These are phyloP conservation scores for Cordyceps farinosa DNA, from an alignment of 2,329 filamentous ascomycete species.

Conservation along the genomic window DNA sequence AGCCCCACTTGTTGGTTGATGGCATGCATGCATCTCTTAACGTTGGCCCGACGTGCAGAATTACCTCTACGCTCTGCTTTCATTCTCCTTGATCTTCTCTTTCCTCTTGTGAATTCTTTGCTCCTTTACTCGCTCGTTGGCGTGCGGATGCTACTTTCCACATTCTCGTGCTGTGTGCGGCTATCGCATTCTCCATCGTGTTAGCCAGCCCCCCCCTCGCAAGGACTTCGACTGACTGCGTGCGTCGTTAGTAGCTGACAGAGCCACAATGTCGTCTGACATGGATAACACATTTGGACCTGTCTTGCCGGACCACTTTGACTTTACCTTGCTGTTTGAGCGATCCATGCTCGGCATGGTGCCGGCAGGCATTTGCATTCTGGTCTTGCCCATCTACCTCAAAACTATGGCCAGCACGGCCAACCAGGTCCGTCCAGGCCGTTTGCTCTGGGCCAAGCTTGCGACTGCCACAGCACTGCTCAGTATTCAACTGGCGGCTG, in stretches of 20 bases:
- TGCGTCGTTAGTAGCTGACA: no score
- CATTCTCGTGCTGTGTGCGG: no score
- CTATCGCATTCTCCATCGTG: no score
- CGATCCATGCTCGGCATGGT: neutral
- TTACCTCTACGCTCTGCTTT: neutral
- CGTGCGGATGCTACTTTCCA: no score
- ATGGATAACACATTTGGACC: neutral
- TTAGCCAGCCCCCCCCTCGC: no score
- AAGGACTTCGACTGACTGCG: no score
- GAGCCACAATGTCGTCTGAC: neutral
- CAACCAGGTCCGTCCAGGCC: neutral
- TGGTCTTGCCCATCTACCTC: neutral
- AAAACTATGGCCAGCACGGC: neutral
- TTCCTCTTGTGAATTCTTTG: neutral
- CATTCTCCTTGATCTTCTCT: neutral
- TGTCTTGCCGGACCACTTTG: neutral
- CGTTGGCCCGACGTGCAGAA: neutral
- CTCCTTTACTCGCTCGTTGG: neutral
- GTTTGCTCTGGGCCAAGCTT: constrained; percentile 24
- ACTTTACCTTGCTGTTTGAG: constrained; percentile 1
- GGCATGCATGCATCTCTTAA: neutral
- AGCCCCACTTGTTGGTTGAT: neutral
- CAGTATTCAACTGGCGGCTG: constrained; percentile 23
- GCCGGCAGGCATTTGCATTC: neutral
- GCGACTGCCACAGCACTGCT: neutral